phyloP scores from a whole-genome alignment of 768 basidiomycete genomes.

The Suillus bovinus region DNA sequence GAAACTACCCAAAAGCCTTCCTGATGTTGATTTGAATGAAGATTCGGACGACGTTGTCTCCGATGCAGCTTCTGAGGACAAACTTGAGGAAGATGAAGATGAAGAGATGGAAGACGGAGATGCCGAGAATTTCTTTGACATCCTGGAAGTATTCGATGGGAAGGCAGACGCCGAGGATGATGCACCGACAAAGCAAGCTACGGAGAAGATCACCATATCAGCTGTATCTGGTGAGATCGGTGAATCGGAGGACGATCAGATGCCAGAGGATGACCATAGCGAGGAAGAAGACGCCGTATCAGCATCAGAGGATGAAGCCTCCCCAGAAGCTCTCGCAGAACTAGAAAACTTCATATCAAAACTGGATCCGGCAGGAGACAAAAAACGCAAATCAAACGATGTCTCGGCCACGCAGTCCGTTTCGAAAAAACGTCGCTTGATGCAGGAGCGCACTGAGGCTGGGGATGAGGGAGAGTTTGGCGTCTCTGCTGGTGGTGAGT shows the following conservation, averaged over 20 bases:
- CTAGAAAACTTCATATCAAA: slow-evolving; percentile 72
- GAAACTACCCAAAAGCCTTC: slow-evolving; percentile 35
- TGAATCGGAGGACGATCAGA: slow-evolving; percentile 37
- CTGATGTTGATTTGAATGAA: slow-evolving; percentile 70
- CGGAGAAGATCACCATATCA: not conserved
- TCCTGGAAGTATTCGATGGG: slow-evolving; percentile 68
- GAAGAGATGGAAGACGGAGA: slow-evolving; percentile 50
- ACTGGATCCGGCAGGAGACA: slow-evolving; percentile 53
- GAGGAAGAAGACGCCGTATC: slow-evolving; percentile 39
- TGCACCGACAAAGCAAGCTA: not conserved
- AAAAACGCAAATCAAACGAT: slow-evolving; percentile 53
- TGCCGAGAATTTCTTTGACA: slow-evolving; percentile 59
- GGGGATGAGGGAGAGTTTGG: slow-evolving; percentile 84
- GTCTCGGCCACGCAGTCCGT: slow-evolving; percentile 19
- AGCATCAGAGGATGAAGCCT: slow-evolving; percentile 48
- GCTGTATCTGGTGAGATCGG: slow-evolving; percentile 13
- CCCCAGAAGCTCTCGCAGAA: slow-evolving; percentile 62
- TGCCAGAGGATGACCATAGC: slow-evolving; percentile 40
- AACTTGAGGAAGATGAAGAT: slow-evolving; percentile 32
- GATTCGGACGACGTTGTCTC: slow-evolving; percentile 37
- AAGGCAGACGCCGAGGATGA: slow-evolving; percentile 41
- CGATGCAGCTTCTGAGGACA: slow-evolving; percentile 25
- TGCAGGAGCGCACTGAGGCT: slow-evolving; percentile 74
- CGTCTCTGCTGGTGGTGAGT: slow-evolving; percentile 47
- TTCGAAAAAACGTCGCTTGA: slow-evolving; percentile 52